Conservation (phyloP, 495 filamentous ascomycete species). For the Talaromyces nanjingensis region DNA sequence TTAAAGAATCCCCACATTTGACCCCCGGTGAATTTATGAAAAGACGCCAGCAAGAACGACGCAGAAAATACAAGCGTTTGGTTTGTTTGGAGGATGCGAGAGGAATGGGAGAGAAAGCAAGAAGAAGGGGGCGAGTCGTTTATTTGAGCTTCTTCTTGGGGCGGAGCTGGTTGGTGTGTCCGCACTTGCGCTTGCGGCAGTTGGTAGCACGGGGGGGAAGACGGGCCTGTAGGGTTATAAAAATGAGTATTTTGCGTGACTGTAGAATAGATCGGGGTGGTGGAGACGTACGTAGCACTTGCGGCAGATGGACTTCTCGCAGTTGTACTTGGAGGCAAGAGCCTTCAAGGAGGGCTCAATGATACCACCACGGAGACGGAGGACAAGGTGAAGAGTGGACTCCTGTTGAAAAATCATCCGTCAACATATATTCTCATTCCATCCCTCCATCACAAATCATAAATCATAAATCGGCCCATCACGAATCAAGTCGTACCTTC, state of each 20-base stretch:
- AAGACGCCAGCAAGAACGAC: conserved; percentile 8
- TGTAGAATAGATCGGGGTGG: no score
- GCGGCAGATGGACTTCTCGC: conserved; percentile 99
- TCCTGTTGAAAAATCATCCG: conserved; percentile 50
- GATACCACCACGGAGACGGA: conserved; percentile 98
- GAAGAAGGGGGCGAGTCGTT: conserved; percentile 23
- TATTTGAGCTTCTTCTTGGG: conserved; percentile 99
- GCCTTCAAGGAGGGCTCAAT: conserved; percentile 99
- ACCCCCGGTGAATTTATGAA: neutral
- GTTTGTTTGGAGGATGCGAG: conserved; percentile 1
- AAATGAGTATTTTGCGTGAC: neutral
- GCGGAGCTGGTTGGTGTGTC: conserved; percentile 98
- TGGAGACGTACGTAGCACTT: conserved; percentile 85
- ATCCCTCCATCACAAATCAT: no score
- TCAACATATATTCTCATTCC: conserved; percentile 15
- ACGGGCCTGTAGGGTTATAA: conserved; percentile 58
- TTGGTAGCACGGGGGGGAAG: conserved; percentile 98
- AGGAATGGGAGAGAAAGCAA: neutral
- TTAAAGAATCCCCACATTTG: neutral
- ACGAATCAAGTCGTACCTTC: conserved; percentile 60
- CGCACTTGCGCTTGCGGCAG: conserved; percentile 99
- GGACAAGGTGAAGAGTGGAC: conserved; percentile 97
- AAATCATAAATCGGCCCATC: neutral
- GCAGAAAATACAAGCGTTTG: conserved; percentile 6
- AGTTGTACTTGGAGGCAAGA: conserved; percentile 98